Evolutionary conservation across 1,284 basidiomycete species (phyloP), one percentile per base, ranked within the genome.

Genomic region (Lentinula novae-zelandiae): DNA sequence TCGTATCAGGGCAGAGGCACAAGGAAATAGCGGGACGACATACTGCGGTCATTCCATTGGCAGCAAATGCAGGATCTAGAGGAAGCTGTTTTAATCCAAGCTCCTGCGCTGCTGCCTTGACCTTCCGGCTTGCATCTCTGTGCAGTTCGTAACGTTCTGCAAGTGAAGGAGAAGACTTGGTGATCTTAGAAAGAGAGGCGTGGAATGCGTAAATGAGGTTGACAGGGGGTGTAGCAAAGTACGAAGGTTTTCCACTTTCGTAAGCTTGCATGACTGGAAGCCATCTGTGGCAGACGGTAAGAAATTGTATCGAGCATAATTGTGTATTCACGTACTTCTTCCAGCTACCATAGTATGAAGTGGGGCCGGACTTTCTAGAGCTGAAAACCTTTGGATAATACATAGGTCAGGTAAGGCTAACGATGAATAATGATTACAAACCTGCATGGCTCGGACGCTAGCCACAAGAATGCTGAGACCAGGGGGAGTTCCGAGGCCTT

Each of bases 211-310:
- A 93, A 70, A 99, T 86, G 66, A 98, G 86, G 77, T 98, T 96
- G 64, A 96, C 93, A 12, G 94, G 93, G 8, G 90, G 95, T 1
- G 95, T 97, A n/a, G 95, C 95, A 73, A 97, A 97, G 80, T 97
- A 97, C 33, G 87, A 87, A 0, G 91, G 76, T 9, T 74, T 74
- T 60, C 89, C 89, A 60, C 74, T 73, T 76, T 93, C 92, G 73
- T 97, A 98, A 1, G 90, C 89, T 67, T 87, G 84, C 95, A 97
- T 97, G 71, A 98, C 87, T 0, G 95, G 95, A 49, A 96, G 78
- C 95, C 95, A 97, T 68, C 87, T 90, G 54, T 40, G 42, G 22
- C 9, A 53, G 13, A n/a, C n/a, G 31, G 42, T 39, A n/a, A 27
- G 34, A 17, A 39, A 13, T 0, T 27, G 2, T 27, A 27, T 27